Conservation (phyloP, 768 basidiomycete species). For the Lactarius pseudohatsudake region DNA sequence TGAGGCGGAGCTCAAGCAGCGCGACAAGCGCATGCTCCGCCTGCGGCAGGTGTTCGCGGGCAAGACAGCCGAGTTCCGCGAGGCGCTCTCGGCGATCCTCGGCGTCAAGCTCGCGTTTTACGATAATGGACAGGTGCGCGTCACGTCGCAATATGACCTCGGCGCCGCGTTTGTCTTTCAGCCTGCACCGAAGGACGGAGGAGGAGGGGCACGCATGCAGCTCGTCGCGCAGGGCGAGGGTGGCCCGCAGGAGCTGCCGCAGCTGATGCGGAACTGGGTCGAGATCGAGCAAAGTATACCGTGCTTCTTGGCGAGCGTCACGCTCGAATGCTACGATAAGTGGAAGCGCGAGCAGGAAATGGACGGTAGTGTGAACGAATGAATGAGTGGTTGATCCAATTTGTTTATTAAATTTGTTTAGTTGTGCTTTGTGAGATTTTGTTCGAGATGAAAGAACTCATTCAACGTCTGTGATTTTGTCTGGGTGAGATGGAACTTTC, state of each 20-base stretch:
- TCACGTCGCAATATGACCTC: conserved; percentile 87
- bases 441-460: no score
- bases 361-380: no score
- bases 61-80: conserved; percentile 88
- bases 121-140: conserved; percentile 84
- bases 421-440: no score
- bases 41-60: conserved; percentile 84
- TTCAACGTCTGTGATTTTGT: no score
- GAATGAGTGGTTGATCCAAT: no score
- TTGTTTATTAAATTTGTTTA: no score
- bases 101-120: conserved; percentile 92
- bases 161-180: conserved; percentile 86
- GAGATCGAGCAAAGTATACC: conserved; percentile 83
- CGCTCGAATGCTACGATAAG: conserved; percentile 84
- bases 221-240: conserved; percentile 44
- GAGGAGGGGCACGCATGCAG: conserved; percentile 55
- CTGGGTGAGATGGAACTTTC: no score
- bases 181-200: conserved; percentile 43
- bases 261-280: conserved; percentile 84
- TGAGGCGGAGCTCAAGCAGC: conserved; percentile 63
- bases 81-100: conserved; percentile 84
- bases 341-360: conserved; percentile 44
- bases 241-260: conserved; percentile 54
- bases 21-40: conserved; percentile 76
- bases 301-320: conserved; percentile 85